phyloP scores from a whole-genome alignment of 2,329 filamentous ascomycete species.

The Cladosporium sp. region DNA sequence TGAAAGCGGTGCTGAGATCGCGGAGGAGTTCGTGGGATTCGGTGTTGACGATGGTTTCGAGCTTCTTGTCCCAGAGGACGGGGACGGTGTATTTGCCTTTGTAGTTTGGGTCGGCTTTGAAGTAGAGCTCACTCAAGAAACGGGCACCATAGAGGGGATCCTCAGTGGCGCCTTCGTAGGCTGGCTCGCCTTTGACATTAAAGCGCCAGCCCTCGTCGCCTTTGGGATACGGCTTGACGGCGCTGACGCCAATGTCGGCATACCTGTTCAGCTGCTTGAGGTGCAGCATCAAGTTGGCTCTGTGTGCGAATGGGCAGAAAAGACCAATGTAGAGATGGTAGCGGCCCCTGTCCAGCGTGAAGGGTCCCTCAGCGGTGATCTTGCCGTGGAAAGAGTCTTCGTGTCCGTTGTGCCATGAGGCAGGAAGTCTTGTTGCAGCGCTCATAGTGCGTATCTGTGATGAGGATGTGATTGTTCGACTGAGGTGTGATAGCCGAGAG shows the following conservation, averaged over 20 bases:
- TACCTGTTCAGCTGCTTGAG: slow-evolving; percentile 58
- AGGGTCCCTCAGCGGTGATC: slow-evolving; percentile 49
- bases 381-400: slow-evolving; percentile 55
- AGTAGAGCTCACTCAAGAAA: slow-evolving; percentile 64
- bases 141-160: slow-evolving; percentile 60
- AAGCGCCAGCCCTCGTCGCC: slow-evolving; percentile 67
- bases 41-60: slow-evolving; percentile 59
- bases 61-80: slow-evolving; percentile 62
- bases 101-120: slow-evolving; percentile 60
- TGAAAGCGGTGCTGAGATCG: slow-evolving; percentile 59
- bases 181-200: slow-evolving; percentile 43
- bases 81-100: slow-evolving; percentile 63
- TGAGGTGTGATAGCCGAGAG: slow-evolving; percentile 2
- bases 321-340: slow-evolving; percentile 61
- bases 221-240: slow-evolving; percentile 68
- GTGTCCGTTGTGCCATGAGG: slow-evolving; percentile 34
- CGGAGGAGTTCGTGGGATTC: slow-evolving; percentile 61
- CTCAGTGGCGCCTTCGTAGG: slow-evolving; percentile 55
- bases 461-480: not conserved
- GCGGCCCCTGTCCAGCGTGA: slow-evolving; percentile 52
- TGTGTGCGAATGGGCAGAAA: slow-evolving; percentile 67
- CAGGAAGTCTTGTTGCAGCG: slow-evolving; percentile 19
- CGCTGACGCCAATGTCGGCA: slow-evolving; percentile 52
- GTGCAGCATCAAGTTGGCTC: slow-evolving; percentile 58
- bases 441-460: slow-evolving; percentile 10